phyloP scores from a whole-genome alignment of 768 basidiomycete species.

The Mycena kentingensis region DNA sequence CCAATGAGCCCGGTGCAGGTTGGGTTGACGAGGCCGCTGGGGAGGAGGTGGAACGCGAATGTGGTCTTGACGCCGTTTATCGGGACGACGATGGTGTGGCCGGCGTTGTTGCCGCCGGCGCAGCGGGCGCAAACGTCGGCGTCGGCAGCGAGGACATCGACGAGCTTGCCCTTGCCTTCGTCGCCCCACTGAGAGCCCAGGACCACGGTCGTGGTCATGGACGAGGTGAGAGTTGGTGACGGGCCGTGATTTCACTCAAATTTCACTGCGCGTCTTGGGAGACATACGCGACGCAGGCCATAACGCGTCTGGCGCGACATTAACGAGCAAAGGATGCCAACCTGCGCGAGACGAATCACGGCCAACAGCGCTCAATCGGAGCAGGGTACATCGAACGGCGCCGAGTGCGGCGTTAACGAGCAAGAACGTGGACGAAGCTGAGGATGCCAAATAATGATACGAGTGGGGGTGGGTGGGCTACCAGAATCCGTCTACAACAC shows the following conservation, averaged over 20 bases:
- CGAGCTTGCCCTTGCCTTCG: conserved; percentile 94
- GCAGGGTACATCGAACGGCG: no score
- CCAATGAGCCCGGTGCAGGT: conserved; percentile 87
- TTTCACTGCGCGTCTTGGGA: no score
- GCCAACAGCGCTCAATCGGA: no score
- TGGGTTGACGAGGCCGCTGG: conserved; percentile 92
- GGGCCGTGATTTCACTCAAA: no score
- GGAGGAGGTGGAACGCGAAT: conserved; percentile 94
- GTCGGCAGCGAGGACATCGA: conserved; percentile 90
- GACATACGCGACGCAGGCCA: no score
- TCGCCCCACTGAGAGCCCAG: conserved; percentile 92
- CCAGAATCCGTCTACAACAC: conserved; percentile 8
- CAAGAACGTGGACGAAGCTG: no score
- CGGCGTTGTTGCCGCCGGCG: conserved; percentile 98
- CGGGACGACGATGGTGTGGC: conserved; percentile 94
- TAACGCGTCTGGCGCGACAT: no score
- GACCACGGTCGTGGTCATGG: conserved; percentile 62
- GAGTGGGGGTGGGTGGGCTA: conserved; percentile 18
- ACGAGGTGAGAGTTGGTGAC: no score
- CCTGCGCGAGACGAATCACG: no score
- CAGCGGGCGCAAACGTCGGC: conserved; percentile 93
- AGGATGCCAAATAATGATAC: conserved; percentile 21
- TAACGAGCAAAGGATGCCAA: no score
- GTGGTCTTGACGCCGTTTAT: conserved; percentile 72
- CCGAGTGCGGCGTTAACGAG: no score